phyloP scores from a whole-genome alignment of 2,329 filamentous ascomycete species.

The Ilyonectria robusta region DNA sequence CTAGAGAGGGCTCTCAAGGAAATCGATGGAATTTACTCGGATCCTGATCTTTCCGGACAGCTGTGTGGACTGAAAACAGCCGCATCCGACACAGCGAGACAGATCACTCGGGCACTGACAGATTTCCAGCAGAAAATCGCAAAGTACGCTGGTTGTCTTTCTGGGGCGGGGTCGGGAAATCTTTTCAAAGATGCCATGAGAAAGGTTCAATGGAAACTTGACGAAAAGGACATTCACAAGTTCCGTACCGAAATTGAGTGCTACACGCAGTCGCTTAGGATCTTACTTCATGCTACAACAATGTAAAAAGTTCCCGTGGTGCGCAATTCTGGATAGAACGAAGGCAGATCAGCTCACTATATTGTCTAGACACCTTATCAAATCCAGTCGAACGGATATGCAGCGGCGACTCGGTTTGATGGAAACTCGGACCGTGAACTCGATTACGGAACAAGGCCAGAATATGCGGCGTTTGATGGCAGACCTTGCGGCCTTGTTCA shows the following conservation, averaged over 20 bases:
- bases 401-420: not conserved
- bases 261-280: not conserved
- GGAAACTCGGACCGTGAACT: not conserved
- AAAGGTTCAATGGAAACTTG: conserved; percentile 4
- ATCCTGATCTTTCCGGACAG: not conserved
- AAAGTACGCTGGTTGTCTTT: not conserved
- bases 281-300: not conserved
- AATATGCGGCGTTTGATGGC: not conserved
- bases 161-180: not conserved
- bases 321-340: not conserved
- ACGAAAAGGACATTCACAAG: not conserved
- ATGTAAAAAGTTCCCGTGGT: not conserved
- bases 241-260: not conserved
- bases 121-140: not conserved
- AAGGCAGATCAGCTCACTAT: not conserved
- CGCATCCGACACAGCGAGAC: not conserved
- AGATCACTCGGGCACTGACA: not conserved
- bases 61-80: not conserved
- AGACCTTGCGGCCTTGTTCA: not conserved
- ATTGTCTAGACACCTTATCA: not conserved
- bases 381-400: not conserved
- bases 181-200: not conserved
- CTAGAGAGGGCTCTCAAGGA: not conserved
- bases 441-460: not conserved
- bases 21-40: not conserved